A percentile compares a stretch with the other conserved stretches of the same genome.
These are phyloP conservation scores for Mangifera indica DNA, from an alignment of 345 rosid genomes.

Conservation along the genomic window DNA sequence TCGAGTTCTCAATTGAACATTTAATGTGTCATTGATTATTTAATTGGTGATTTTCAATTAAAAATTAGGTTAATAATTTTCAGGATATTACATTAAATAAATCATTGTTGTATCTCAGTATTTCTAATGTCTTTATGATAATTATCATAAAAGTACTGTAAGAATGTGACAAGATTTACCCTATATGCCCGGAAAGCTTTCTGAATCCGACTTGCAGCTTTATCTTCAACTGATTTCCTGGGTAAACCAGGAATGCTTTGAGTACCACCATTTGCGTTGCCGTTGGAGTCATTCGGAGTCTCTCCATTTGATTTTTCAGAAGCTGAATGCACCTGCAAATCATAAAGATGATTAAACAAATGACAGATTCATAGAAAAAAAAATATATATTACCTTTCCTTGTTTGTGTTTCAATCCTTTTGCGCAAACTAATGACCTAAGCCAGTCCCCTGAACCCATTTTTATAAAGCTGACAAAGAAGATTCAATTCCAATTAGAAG, in stretches of 20 bases:
- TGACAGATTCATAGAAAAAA: background rate
- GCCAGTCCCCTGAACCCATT: conserved; percentile 65
- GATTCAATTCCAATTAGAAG: background rate
- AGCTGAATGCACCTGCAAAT: conserved; percentile 39
- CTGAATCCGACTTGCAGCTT: conserved; percentile 60
- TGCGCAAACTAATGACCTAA: conserved; percentile 39
- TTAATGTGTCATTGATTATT: too few species aligned
- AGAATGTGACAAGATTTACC: conserved; percentile 29
- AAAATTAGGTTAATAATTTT: too few species aligned
- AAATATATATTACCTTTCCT: conserved; percentile 45
- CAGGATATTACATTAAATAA: background rate
- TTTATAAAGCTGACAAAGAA: conserved; percentile 3
- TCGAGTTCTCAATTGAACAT: too few species aligned
- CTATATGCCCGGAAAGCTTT: conserved; percentile 55
- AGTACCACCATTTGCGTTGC: conserved; percentile 18
- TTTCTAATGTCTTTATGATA: too few species aligned
- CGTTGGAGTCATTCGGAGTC: conserved; percentile 19
- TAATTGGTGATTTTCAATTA: too few species aligned
- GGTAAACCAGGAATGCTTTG: conserved; percentile 1
- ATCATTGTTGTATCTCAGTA: background rate
- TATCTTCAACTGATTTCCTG: conserved; percentile 25
- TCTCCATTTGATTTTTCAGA: conserved; percentile 39
- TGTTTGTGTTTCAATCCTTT: conserved; percentile 42
- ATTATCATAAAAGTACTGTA: too few species aligned
- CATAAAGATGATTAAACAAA: background rate